Conservation (phyloP, 2,329 filamentous ascomycete genomes). For the Fusarium sp. region DNA sequence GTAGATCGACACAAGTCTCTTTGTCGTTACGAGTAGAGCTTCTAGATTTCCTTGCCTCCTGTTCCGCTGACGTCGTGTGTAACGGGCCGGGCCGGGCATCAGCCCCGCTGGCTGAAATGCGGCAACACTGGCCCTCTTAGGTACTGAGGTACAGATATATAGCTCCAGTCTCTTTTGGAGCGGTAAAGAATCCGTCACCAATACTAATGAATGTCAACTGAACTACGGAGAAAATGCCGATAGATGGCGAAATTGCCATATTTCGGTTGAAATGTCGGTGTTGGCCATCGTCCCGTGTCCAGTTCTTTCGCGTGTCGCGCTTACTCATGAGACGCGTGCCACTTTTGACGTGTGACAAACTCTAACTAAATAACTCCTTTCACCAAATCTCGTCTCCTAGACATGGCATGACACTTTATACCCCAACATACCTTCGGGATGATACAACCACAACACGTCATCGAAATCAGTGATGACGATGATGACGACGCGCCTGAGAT, state of each 20-base stretch:
- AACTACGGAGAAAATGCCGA: neutral
- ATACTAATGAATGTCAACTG: neutral
- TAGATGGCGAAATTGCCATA: neutral
- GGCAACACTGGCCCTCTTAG: neutral
- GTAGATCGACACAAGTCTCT: neutral
- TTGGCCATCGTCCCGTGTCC: neutral
- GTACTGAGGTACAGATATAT: neutral
- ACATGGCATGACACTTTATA: neutral
- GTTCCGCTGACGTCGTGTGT: neutral
- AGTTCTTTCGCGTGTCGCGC: neutral
- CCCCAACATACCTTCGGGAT: neutral
- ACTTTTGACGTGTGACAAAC: neutral
- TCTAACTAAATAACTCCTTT: neutral
- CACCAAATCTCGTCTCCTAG: neutral
- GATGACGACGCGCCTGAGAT: neutral
- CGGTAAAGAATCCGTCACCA: neutral
- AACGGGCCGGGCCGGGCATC: neutral
- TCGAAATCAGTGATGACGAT: conserved; percentile 11
- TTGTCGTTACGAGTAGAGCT: neutral
- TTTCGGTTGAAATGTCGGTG: neutral
- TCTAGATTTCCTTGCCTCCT: neutral
- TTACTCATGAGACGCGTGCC: neutral
- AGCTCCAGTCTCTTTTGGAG: neutral
- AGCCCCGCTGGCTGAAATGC: neutral
- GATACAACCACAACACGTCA: neutral